These are phyloP conservation scores for Alisma plantagoaquatica DNA, from an alignment of 106 monocot genomes.

Conservation along the genomic window DNA sequence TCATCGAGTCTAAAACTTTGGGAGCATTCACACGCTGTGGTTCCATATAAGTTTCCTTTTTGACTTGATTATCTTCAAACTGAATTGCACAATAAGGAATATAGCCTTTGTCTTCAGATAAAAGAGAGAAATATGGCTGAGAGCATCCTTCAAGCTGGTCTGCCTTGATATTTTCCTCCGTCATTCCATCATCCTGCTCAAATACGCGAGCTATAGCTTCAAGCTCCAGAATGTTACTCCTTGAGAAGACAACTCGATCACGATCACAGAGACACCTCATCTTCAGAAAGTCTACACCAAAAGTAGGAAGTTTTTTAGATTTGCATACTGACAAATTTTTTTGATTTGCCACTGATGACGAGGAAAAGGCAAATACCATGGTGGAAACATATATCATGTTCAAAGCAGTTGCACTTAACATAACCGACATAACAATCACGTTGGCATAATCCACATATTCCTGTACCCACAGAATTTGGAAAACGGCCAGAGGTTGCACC, in stretches of 20 bases:
- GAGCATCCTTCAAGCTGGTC: neutral
- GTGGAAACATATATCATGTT: conserved; percentile 41
- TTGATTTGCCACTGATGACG: too few relatives aligned
- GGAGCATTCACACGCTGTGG: neutral
- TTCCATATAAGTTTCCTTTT: neutral
- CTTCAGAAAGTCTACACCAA: conserved; percentile 24
- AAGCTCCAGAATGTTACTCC: conserved; percentile 38
- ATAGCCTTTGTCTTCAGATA: conserved; percentile 7
- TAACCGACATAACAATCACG: conserved; percentile 52
- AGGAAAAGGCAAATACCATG: too few relatives aligned
- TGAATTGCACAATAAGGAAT: conserved; percentile 20
- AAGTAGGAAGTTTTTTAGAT: neutral
- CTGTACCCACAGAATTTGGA: conserved; percentile 2
- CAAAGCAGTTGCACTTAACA: conserved; percentile 39
- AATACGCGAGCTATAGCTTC: conserved; percentile 30
- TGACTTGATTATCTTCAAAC: neutral
- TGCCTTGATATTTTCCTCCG: conserved; percentile 7
- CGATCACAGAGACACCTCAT: conserved; percentile 31
- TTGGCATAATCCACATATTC: conserved; percentile 41
- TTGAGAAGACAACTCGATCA: conserved; percentile 25
- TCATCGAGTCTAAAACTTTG: too few relatives aligned
- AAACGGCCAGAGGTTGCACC: conserved; percentile 17
- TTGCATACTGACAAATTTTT: neutral
- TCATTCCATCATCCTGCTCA: conserved; percentile 29
- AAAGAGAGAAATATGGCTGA: neutral